A percentile compares a stretch with the other conserved stretches of the same genome.
Conservation (phyloP, 371 early-diverging fungal genomes). For the Mortierella sp. region DNA sequence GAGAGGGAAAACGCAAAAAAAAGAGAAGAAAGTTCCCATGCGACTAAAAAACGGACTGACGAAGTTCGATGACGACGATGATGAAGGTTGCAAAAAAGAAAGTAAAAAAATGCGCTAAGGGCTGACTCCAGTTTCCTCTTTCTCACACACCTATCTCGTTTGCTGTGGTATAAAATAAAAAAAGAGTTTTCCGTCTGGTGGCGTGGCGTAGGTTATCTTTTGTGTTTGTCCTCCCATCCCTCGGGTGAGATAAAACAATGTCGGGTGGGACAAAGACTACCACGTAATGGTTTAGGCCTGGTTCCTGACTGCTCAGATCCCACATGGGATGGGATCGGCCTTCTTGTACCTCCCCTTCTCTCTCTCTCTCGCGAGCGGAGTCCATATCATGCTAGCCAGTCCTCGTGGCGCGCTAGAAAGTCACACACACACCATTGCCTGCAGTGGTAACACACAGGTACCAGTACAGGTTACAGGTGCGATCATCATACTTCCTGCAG, state of each 20-base stretch:
- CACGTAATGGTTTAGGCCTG: too few species aligned
- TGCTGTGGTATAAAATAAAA: too few species aligned
- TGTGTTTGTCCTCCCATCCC: too few species aligned
- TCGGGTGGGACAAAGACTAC: too few species aligned
- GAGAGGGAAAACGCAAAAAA: not conserved
- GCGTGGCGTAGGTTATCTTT: too few species aligned
- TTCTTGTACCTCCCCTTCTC: not conserved
- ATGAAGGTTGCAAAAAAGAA: not conserved
- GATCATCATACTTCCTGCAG: not conserved
- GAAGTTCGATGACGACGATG: not conserved
- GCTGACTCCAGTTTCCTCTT: not conserved
- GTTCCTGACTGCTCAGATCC: not conserved
- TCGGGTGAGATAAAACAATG: too few species aligned
- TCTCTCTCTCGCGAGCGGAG: slow-evolving; percentile 2
- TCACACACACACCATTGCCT: too few species aligned
- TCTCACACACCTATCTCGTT: not conserved
- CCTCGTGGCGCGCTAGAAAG: not conserved
- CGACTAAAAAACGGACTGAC: not conserved
- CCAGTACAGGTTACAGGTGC: too few species aligned
- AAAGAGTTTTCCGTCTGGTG: too few species aligned
- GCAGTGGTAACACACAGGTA: too few species aligned
- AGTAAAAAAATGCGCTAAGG: not conserved
- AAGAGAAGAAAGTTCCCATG: not conserved
- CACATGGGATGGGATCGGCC: slow-evolving; percentile 2
- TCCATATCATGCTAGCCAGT: not conserved